phyloP scores from a whole-genome alignment of 768 basidiomycete species.

The Gelatoporia subvermispora region DNA sequence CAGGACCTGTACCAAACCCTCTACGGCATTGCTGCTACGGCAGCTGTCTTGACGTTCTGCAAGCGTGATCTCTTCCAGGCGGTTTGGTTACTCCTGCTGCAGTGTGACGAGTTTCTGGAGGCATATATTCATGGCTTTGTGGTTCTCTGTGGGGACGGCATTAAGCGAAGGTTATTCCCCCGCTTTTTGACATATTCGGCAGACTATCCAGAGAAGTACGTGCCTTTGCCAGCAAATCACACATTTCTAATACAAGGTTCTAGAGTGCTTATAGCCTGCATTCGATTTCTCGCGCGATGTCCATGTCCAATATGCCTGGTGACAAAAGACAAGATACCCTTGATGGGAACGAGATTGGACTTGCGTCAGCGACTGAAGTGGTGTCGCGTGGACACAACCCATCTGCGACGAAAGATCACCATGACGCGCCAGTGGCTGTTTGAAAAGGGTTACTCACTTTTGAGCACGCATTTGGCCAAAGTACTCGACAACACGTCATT shows the following conservation, averaged over 20 bases:
- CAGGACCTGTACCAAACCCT: conserved; percentile 22
- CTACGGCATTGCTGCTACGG: conserved; percentile 10
- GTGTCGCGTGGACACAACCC: conserved; percentile 8
- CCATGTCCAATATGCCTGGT: conserved; percentile 37
- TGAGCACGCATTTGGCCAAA: conserved; percentile 6
- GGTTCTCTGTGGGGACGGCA: conserved; percentile 22
- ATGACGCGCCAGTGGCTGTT: conserved; percentile 15
- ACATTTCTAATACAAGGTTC: background rate
- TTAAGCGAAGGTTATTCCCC: conserved; percentile 21
- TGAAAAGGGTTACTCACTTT: conserved; percentile 7
- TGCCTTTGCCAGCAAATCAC: background rate
- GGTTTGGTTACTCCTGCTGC: conserved; percentile 20
- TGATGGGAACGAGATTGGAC: conserved; percentile 20
- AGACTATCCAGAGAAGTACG: conserved; percentile 35
- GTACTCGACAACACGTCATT: conserved; percentile 13
- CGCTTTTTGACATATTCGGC: conserved; percentile 27
- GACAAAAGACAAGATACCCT: conserved; percentile 22
- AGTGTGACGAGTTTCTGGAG: conserved; percentile 20
- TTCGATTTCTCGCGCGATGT: conserved; percentile 33
- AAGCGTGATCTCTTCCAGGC: conserved; percentile 28
- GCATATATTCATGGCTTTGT: conserved; percentile 25
- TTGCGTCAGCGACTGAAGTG: background rate
- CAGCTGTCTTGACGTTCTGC: conserved; percentile 25
- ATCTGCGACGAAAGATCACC: background rate
- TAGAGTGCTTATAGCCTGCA: conserved; percentile 33